Conservation (phyloP, 495 filamentous ascomycete species). For the Cercophora scortea region DNA sequence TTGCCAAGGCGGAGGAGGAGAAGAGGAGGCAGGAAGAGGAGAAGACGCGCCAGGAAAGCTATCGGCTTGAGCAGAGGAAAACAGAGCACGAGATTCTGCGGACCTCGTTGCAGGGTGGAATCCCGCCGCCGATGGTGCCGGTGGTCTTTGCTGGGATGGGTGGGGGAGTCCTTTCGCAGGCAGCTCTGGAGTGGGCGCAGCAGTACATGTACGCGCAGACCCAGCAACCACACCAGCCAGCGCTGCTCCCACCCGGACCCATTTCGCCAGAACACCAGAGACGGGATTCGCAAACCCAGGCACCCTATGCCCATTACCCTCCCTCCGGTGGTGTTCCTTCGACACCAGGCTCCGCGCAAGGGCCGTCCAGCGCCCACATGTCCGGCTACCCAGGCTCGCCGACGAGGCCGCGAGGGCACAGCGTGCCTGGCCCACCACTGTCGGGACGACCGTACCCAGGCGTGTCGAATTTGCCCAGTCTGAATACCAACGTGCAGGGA, state of each 20-base stretch:
- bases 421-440: slow-evolving; percentile 24
- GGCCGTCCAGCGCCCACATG: slow-evolving; percentile 25
- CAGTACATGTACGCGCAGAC: slow-evolving; percentile 54
- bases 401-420: slow-evolving; percentile 31
- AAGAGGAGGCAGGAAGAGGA: slow-evolving; percentile 83
- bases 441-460: slow-evolving; percentile 10
- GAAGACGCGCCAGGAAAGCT: slow-evolving; percentile 71
- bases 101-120: slow-evolving; percentile 69
- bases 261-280: slow-evolving; percentile 36
- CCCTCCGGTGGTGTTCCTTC: slow-evolving; percentile 33
- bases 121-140: slow-evolving; percentile 82
- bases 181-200: slow-evolving; percentile 65
- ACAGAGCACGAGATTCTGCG: slow-evolving; percentile 74
- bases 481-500: slow-evolving; percentile 25
- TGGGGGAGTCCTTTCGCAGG: slow-evolving; percentile 48
- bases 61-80: slow-evolving; percentile 71
- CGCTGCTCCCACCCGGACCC: slow-evolving; percentile 41
- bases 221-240: slow-evolving; percentile 41
- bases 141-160: slow-evolving; percentile 83
- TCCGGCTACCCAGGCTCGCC: slow-evolving; percentile 32
- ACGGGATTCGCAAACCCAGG: slow-evolving; percentile 36
- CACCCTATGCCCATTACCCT: slow-evolving; percentile 33
- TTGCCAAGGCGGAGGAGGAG: slow-evolving; percentile 81
- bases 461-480: slow-evolving; percentile 18
- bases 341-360: slow-evolving; percentile 36